Percentiles rank a stretch among this genome's conserved stretches.
Evolutionary conservation across 139 green algal genomes (phyloP).

Genomic region (Penium margaritaceum): DNA sequence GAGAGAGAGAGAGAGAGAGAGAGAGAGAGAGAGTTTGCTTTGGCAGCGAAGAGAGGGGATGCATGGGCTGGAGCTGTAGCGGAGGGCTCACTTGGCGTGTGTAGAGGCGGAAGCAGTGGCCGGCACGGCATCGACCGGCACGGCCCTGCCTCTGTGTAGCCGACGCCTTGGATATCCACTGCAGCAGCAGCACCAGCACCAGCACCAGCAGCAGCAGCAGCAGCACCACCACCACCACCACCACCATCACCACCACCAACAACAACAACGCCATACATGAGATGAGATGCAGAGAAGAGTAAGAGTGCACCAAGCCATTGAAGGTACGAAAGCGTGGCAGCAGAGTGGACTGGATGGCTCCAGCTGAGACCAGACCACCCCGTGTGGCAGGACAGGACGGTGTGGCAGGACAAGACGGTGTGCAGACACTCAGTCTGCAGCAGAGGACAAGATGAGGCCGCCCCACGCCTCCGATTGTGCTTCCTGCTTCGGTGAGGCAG

Average conservation of each 20-base stretch:
- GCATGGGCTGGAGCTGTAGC: neutral
- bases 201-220: too few species aligned
- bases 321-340: neutral
- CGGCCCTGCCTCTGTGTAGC: constrained; percentile 48
- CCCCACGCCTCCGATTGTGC: too few species aligned
- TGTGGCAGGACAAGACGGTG: too few species aligned
- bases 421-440: too few species aligned
- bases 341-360: too few species aligned
- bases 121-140: constrained; percentile 43
- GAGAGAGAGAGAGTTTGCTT: neutral
- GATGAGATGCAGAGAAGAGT: neutral
- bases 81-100: constrained; percentile 33
- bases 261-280: too few species aligned
- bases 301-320: neutral
- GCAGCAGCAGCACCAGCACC: neutral
- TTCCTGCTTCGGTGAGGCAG: too few species aligned
- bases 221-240: too few species aligned
- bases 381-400: too few species aligned
- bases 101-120: constrained; percentile 47
- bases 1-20: constrained; percentile 4
- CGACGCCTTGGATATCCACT: constrained; percentile 28
- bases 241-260: too few species aligned
- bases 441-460: too few species aligned
- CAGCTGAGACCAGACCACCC: too few species aligned
- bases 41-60: neutral